These are phyloP conservation scores for Yamadazyma membranifaciens DNA, from an alignment of 1,139 yeast genomes.

Conservation along the genomic window DNA sequence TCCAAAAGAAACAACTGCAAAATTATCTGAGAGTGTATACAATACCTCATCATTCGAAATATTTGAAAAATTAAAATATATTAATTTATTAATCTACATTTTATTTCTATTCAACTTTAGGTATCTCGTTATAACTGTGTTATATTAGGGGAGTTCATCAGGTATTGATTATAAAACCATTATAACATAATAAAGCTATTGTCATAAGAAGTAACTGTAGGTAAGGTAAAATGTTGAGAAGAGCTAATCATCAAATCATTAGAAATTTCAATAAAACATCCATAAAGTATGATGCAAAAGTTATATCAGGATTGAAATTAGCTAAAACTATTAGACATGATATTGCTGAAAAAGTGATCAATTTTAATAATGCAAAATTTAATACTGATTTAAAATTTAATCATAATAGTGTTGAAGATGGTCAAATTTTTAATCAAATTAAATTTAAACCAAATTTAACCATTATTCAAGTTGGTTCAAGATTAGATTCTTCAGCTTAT, in stretches of 20 bases:
- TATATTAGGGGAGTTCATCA: no score
- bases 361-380: constrained; percentile 33
- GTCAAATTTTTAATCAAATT: constrained; percentile 25
- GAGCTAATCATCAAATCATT: constrained; percentile 1
- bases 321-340: constrained; percentile 38
- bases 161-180: no score
- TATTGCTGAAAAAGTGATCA: constrained; percentile 43
- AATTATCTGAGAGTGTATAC: not conserved
- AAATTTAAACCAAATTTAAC: constrained; percentile 62
- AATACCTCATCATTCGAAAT: not conserved
- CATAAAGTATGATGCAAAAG: constrained; percentile 4
- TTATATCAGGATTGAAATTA: constrained; percentile 44
- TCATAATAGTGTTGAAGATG: not conserved
- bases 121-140: no score
- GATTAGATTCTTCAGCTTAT: constrained; percentile 78
- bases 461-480: constrained; percentile 70
- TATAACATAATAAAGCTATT: no score
- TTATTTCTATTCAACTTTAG: no score
- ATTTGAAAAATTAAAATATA: not conserved
- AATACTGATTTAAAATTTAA: constrained; percentile 4
- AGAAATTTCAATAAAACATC: constrained; percentile 3
- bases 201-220: not conserved
- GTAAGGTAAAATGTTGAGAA: constrained; percentile 2
- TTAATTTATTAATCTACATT: no score
- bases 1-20: not conserved